phyloP scores from a whole-genome alignment of 2,329 filamentous ascomycete genomes.

The Waltergamsia citrina region DNA sequence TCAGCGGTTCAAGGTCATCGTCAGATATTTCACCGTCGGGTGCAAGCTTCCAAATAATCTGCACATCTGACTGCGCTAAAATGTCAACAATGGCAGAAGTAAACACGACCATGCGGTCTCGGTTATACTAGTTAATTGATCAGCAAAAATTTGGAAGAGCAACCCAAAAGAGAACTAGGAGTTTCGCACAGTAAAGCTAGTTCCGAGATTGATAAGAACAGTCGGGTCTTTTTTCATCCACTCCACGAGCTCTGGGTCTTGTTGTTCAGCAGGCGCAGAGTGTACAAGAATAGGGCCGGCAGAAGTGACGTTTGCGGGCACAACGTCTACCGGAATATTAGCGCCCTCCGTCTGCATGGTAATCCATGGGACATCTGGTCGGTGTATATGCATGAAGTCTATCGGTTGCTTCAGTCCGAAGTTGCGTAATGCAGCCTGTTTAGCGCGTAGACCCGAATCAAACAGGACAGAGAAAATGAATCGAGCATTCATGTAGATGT shows the following conservation, averaged over 20 bases:
- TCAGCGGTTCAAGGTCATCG: constrained; percentile 6
- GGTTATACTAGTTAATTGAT: constrained; percentile 6
- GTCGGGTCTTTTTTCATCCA: constrained; percentile 14
- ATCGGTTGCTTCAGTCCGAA: constrained; percentile 11
- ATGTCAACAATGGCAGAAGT: constrained; percentile 9
- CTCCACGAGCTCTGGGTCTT: constrained; percentile 12
- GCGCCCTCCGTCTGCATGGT: constrained; percentile 14
- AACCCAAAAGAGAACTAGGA: neutral
- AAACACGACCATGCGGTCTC: constrained; percentile 11
- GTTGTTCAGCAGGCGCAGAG: constrained; percentile 10
- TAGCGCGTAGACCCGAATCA: constrained; percentile 13
- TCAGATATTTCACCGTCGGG: constrained; percentile 5
- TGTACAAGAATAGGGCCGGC: constrained; percentile 13
- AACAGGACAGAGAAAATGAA: constrained; percentile 17
- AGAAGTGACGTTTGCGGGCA: constrained; percentile 10
- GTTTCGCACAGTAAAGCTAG: constrained; percentile 3
- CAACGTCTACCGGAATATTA: constrained; percentile 11
- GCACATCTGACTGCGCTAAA: constrained; percentile 9
- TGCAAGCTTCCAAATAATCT: constrained; percentile 17
- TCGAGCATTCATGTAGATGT: constrained; percentile 20
- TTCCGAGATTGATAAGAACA: constrained; percentile 16
- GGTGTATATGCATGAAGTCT: constrained; percentile 13
- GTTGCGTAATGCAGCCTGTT: constrained; percentile 11
- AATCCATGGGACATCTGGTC: constrained; percentile 17
- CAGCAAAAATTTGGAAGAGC: constrained; percentile 1